Conservation (phyloP, 441 rosid genomes). For the Erodium chrysanthum region DNA sequence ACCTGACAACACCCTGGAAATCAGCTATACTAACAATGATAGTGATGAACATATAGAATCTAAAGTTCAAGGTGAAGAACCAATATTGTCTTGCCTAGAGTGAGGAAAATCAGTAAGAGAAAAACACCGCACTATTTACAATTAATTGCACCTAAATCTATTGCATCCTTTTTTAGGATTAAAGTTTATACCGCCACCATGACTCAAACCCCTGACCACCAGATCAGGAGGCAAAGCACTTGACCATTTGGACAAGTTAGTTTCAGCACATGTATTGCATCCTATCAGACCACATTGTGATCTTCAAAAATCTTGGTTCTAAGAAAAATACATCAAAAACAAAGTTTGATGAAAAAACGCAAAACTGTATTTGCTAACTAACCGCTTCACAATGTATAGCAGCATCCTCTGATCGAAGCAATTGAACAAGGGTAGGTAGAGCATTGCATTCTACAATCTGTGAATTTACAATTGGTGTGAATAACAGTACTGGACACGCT, state of each 20-base stretch:
- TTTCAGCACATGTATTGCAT: too few species aligned
- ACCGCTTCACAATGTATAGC: conserved; percentile 64
- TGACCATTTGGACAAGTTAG: too few species aligned
- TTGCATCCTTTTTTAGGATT: neutral
- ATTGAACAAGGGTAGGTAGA: conserved; percentile 47
- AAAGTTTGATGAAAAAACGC: neutral
- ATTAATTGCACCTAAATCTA: neutral
- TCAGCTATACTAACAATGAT: conserved; percentile 15
- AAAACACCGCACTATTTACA: neutral
- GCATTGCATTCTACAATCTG: conserved; percentile 61
- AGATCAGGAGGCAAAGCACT: too few species aligned
- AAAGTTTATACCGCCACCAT: too few species aligned
- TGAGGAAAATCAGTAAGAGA: neutral
- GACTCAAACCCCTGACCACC: too few species aligned
- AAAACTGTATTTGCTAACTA: conserved; percentile 20
- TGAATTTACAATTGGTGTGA: conserved; percentile 15
- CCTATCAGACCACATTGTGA: neutral
- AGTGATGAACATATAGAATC: neutral
- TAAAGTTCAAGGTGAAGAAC: neutral
- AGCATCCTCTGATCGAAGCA: conserved; percentile 54
- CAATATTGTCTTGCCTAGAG: neutral
- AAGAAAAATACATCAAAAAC: neutral
- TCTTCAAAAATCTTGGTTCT: neutral
- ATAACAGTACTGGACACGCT: conserved; percentile 1
- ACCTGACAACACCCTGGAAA: conserved; percentile 39